A percentile compares a stretch with the other conserved stretches of the same genome.
phyloP scores from a whole-genome alignment of 2,329 filamentous ascomycete species.

The Aspergillus sp. region DNA sequence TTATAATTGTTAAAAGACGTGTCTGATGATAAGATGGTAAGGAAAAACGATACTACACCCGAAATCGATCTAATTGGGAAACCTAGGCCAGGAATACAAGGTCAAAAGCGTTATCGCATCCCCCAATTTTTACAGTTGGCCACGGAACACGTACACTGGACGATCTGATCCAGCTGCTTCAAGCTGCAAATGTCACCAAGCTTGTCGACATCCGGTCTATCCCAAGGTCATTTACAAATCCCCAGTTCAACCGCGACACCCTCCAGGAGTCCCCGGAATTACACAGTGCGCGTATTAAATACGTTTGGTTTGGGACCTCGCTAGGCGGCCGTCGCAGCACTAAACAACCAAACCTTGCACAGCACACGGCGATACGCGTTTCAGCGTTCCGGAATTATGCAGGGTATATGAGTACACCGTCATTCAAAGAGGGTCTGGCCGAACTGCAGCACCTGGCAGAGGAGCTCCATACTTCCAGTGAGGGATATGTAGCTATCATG shows the following conservation, averaged over 20 bases:
- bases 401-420: background rate
- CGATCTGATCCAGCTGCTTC: background rate
- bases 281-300: background rate
- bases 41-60: too few species aligned
- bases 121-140: background rate
- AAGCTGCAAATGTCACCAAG: background rate
- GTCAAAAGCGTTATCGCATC: background rate
- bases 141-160: background rate
- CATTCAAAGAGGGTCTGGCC: background rate
- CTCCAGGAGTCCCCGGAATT: background rate
- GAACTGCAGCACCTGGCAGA: background rate
- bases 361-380: background rate
- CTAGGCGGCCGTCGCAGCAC: background rate
- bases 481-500: background rate
- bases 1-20: too few species aligned
- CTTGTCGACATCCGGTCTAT: background rate
- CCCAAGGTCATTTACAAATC: background rate
- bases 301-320: background rate
- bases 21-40: too few species aligned
- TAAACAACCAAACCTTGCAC: background rate
- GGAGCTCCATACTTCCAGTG: background rate
- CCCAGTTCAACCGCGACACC: background rate
- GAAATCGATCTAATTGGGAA: too few species aligned
- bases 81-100: too few species aligned
- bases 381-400: background rate